These are phyloP conservation scores for Tolypocladium guangdongense DNA, from an alignment of 2,329 filamentous ascomycete species.

Conservation along the genomic window DNA sequence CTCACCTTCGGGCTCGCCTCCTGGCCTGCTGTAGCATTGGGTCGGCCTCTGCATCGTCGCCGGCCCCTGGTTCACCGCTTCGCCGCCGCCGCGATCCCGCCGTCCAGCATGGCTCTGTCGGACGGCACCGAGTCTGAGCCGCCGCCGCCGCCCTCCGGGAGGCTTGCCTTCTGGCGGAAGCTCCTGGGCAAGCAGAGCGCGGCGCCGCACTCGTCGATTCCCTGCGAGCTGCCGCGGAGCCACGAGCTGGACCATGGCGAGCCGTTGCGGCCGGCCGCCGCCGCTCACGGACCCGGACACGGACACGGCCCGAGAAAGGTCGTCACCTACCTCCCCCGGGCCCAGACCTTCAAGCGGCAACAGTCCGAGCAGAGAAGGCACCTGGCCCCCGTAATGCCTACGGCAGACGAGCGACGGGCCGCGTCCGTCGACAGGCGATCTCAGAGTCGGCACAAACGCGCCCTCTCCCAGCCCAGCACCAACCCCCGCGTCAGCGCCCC, in stretches of 20 bases:
- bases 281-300: slow-evolving; percentile 4
- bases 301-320: slow-evolving; percentile 37
- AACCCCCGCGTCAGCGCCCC: slow-evolving; percentile 38
- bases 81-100: not conserved
- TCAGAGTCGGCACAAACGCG: slow-evolving; percentile 19
- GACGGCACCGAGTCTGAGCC: slow-evolving; percentile 17
- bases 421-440: slow-evolving; percentile 51
- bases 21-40: not conserved
- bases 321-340: slow-evolving; percentile 66
- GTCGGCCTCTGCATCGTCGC: not conserved
- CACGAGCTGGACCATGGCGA: slow-evolving; percentile 27
- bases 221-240: slow-evolving; percentile 7
- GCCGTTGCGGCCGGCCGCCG: not conserved
- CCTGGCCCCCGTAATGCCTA: slow-evolving; percentile 54
- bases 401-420: slow-evolving; percentile 58
- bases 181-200: slow-evolving; percentile 14
- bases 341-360: slow-evolving; percentile 72
- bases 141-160: slow-evolving; percentile 13
- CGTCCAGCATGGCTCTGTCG: slow-evolving; percentile 20
- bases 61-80: not conserved
- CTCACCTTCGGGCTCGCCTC: not conserved
- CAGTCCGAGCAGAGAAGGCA: slow-evolving; percentile 69
- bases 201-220: slow-evolving; percentile 3
- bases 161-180: slow-evolving; percentile 16
- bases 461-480: slow-evolving; percentile 9